A percentile compares a stretch with the other conserved stretches of the same genome.
These are phyloP conservation scores for Geosiphon pyriformis DNA, from an alignment of 192 early-diverging fungal species.

Conservation along the genomic window DNA sequence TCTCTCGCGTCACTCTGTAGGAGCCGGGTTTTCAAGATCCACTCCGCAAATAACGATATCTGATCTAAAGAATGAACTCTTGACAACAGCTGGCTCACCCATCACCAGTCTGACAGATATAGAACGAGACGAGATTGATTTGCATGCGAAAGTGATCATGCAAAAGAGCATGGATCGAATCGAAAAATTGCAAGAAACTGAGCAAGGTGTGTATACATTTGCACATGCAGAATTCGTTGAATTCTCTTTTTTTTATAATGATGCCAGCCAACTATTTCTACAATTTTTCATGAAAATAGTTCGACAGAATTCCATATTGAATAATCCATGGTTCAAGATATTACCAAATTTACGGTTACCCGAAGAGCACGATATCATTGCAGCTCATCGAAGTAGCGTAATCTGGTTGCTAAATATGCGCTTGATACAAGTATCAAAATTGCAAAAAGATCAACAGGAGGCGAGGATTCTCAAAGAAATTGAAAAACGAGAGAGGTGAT, in stretches of 20 bases:
- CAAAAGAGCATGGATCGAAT: conserved; percentile 52
- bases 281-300: background rate
- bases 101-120: conserved; percentile 46
- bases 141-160: conserved; percentile 53
- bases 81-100: background rate
- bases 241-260: background rate
- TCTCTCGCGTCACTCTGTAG: conserved; percentile 26
- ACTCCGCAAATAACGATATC: conserved; percentile 24
- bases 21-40: conserved; percentile 3
- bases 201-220: conserved; percentile 29
- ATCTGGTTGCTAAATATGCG: conserved; percentile 62
- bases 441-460: conserved; percentile 71
- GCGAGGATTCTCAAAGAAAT: conserved; percentile 58
- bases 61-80: conserved; percentile 6
- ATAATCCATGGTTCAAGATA: conserved; percentile 16
- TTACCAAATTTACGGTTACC: background rate
- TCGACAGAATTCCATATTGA: conserved; percentile 11
- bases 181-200: conserved; percentile 49
- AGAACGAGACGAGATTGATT: conserved; percentile 65
- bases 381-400: conserved; percentile 64
- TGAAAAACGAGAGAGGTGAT: conserved; percentile 56
- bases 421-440: conserved; percentile 56
- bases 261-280: no score
- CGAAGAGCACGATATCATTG: conserved; percentile 46
- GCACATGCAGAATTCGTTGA: background rate